Base-by-base conservation (phyloP, 2,329 filamentous ascomycete genomes). In the Mycocentrospora acerina region DNA sequence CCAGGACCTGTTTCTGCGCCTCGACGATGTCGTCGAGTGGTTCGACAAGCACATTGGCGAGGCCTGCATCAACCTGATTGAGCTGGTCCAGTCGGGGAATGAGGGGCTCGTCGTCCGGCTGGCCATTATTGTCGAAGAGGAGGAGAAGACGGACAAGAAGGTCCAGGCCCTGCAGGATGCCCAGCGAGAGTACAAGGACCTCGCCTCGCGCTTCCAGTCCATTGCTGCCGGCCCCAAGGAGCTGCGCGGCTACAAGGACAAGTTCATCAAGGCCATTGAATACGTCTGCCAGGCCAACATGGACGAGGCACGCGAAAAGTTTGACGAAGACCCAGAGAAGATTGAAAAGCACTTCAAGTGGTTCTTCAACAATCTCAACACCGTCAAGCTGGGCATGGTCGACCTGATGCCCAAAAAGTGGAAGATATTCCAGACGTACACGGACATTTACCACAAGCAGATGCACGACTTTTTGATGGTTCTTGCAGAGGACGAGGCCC, bases 281-380 rank as follows among this genome's bases (percentile, higher is more conserved):
- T 74, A 83, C 42, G 83, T 82, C 47, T 87, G 85, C 6, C 78
- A 86, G 59, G 79, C 78, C 29, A 86, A 91, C 59, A 89, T 96
- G 55, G 81, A 82, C 10, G 76, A 81, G 42, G 79, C 82, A 27
- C 81, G 83, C 42, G 80, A 86, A 37, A 79, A 83, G 31, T 97
- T 98, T 66, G 71, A 91, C 36, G 86, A 85, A 25, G 89, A 97
- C 60, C 88, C 93, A 0, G 79, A 84, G 33, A 82, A 81, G 57
- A 76, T 98, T 31, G 88, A 94, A 49, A 95, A 95, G 73, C 83
- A 81, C 51, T 81, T 95, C 70, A 87, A 87, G 60, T 98, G 93
- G 93, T 98, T 83, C 70, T 98, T 97, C 73, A 96, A 97, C 71
- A 91, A 98, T 66, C 79, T 98, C 25, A 95, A 94, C 67, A 90